Base-by-base conservation (phyloP, 306 rosid genomes). In the Aeschynomene evenia region DNA sequence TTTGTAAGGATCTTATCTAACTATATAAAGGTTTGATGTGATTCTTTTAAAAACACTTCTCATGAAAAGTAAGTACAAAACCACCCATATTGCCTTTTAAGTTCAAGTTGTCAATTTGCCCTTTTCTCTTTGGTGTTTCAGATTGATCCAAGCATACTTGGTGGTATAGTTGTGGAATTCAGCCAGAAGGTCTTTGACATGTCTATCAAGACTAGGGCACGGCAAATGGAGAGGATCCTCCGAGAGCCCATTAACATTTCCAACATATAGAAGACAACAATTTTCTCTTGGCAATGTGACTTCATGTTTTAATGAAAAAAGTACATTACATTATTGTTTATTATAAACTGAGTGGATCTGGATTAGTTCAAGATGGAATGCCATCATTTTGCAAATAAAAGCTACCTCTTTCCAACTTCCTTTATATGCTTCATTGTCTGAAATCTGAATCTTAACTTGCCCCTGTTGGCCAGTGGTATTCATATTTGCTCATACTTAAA, bases 151-250 rank as follows among this genome's bases (percentile, higher is more conserved):
- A 87, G 91, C 55, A 89, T 91, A 22, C 82, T 91, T 79, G 97
- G 96, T 39, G 99, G 99, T 33, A 61, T 91, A n/a, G 87, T 91
- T 73, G 84, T 95, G 23, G 95, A 91, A 55, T 95, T 91, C 55
- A 79, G 59, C 64, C 83, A 66, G 80, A 95, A 95, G 84, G 92
- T 91, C 53, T 87, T 91, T 24, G 99, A 95, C 81, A 87, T 91
- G 95, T 95, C 97, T 39, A 87, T 91, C 15, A 91, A 62, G 90
- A 85, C 88, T 9, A 71, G 99, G 82, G 96, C 96, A 40, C 87
- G 54, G 16, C 95, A 95, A 79, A 89, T 91, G 97, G 99, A 91
- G 83, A 88, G 99, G 91, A 77, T 83, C 79, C 89, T 94, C 82
- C 84, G 89, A 55, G 91, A 91, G 22, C 99, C 97, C 5, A 8